Percentiles rank a stretch among this genome's conserved stretches.
These are phyloP conservation scores for Pulveroboletus sp. DNA, from an alignment of 768 basidiomycete genomes.

Conservation along the genomic window DNA sequence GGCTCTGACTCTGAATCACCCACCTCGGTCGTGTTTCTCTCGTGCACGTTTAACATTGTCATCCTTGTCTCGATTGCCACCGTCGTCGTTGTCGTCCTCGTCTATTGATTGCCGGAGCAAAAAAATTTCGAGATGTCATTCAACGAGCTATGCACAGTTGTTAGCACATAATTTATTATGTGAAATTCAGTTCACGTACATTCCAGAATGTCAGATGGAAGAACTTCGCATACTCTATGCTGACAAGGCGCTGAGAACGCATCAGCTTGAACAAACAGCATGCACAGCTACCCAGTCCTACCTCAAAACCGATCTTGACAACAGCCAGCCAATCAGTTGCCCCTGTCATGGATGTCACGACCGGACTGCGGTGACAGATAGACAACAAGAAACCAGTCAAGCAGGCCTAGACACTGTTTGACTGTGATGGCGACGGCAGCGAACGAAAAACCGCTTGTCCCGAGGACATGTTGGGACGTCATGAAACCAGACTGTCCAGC, in stretches of 20 bases:
- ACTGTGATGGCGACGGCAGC: constrained; percentile 4
- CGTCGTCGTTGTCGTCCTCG: too few species aligned
- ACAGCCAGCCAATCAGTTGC: background rate
- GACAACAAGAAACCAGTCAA: constrained; percentile 1
- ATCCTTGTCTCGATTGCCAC: too few species aligned
- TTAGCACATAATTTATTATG: background rate
- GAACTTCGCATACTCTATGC: constrained; percentile 14
- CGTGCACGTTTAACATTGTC: too few species aligned
- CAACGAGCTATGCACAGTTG: background rate
- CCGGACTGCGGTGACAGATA: background rate
- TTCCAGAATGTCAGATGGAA: constrained; percentile 22
- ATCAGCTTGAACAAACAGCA: background rate
- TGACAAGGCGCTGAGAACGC: constrained; percentile 5
- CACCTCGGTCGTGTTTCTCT: too few species aligned
- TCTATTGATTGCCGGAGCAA: constrained; percentile 9
- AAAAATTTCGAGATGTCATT: constrained; percentile 2
- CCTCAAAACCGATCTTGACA: constrained; percentile 13
- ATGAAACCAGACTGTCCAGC: background rate
- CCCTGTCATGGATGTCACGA: background rate
- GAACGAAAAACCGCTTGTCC: constrained; percentile 16
- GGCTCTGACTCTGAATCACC: too few species aligned
- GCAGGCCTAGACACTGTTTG: constrained; percentile 4
- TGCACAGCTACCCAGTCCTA: background rate
- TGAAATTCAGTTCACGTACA: background rate
- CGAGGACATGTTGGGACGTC: background rate